A percentile compares a stretch with the other conserved stretches of the same genome.
Evolutionary conservation across 768 basidiomycete genomes (phyloP).

Genomic region (Hygrocybe coccinea): DNA sequence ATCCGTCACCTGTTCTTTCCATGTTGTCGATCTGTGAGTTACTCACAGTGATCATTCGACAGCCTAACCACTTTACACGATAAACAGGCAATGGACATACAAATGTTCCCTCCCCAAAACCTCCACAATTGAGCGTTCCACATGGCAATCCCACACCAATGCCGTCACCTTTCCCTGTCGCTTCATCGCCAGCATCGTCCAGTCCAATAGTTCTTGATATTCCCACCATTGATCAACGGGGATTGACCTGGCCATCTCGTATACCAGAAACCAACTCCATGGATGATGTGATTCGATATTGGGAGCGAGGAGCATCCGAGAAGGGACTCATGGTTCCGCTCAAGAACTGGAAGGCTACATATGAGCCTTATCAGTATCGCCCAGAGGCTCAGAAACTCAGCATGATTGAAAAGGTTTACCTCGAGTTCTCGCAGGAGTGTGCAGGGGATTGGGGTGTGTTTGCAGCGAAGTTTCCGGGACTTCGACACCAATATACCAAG

Average conservation of each 20-base stretch:
- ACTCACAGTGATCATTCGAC: too few species aligned
- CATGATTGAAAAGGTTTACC: constrained; percentile 4
- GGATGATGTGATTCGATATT: constrained; percentile 18
- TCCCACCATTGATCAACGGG: not conserved
- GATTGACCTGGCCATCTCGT: not conserved
- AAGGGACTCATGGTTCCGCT: constrained; percentile 14
- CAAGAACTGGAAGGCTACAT: constrained; percentile 11
- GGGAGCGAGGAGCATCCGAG: constrained; percentile 11
- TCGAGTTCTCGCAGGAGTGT: constrained; percentile 6
- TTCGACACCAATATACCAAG: constrained; percentile 7
- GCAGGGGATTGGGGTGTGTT: constrained; percentile 7
- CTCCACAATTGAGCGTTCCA: too few species aligned
- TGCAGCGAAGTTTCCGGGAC: constrained; percentile 1
- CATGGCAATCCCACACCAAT: too few species aligned
- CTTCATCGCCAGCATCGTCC: not conserved
- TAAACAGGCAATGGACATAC: too few species aligned
- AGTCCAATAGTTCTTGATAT: not conserved
- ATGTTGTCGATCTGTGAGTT: too few species aligned
- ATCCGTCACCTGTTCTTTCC: too few species aligned
- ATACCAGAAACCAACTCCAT: constrained; percentile 15
- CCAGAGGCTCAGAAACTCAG: constrained; percentile 10
- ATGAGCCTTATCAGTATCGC: constrained; percentile 6
- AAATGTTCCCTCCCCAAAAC: too few species aligned
- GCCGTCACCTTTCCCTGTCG: too few species aligned
- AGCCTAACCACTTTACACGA: too few species aligned